A percentile compares a stretch with the other conserved stretches of the same genome.
Evolutionary conservation across 2,329 filamentous ascomycete species (phyloP).

Genomic region (Colletotrichum neosansevieriae): DNA sequence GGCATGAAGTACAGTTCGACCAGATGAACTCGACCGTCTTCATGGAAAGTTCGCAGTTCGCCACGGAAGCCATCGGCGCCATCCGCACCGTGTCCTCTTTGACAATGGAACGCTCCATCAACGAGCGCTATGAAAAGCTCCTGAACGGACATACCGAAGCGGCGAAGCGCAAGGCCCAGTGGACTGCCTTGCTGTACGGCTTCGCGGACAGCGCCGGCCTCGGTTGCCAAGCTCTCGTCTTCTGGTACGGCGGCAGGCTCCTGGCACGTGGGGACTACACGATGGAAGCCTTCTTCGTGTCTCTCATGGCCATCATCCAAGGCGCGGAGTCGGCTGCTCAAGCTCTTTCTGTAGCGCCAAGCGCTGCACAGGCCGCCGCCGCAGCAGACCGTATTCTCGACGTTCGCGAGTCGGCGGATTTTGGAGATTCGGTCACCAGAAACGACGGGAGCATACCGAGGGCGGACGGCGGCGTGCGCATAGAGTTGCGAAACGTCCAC

Average conservation of each 20-base stretch:
- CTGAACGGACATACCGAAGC: constrained; percentile 50
- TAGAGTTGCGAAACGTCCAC: constrained; percentile 42
- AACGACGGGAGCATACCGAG: constrained; percentile 22
- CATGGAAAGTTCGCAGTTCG: constrained; percentile 71
- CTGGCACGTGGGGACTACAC: constrained; percentile 48
- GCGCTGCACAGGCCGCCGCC: constrained; percentile 23
- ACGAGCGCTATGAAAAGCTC: constrained; percentile 51
- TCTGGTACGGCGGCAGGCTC: constrained; percentile 60
- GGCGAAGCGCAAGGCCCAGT: constrained; percentile 48
- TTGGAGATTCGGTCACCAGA: not conserved
- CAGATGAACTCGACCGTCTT: constrained; percentile 69
- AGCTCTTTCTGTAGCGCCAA: constrained; percentile 21
- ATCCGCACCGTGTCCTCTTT: constrained; percentile 73
- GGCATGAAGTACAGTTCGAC: constrained; percentile 67
- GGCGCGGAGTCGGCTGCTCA: constrained; percentile 59
- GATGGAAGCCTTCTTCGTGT: constrained; percentile 63
- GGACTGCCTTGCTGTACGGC: constrained; percentile 50
- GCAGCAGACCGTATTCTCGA: constrained; percentile 25
- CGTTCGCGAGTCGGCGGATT: constrained; percentile 12
- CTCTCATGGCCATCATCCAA: constrained; percentile 65
- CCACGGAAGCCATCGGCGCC: constrained; percentile 71
- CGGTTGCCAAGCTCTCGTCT: constrained; percentile 62
- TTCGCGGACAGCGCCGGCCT: constrained; percentile 53
- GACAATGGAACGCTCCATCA: constrained; percentile 70
- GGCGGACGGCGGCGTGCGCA: constrained; percentile 31